Conservation (phyloP, 371 early-diverging fungal species). For the Syncephalis fuscata region DNA sequence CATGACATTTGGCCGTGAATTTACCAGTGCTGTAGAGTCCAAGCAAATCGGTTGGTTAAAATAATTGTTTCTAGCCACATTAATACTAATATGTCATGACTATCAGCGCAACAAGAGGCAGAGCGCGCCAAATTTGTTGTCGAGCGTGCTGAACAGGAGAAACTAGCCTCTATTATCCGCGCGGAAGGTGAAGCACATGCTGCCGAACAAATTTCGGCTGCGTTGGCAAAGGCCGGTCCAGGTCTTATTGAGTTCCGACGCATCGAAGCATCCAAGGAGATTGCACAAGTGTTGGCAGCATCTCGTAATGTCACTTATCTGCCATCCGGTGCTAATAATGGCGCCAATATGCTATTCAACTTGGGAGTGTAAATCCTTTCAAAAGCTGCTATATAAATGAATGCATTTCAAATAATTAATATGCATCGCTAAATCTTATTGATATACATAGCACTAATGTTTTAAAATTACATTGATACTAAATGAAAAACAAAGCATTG, state of each 20-base stretch:
- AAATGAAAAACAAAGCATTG: too few relatives aligned
- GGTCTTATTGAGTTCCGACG: slow-evolving; percentile 90
- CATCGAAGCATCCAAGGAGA: slow-evolving; percentile 94
- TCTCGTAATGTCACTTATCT: slow-evolving; percentile 86
- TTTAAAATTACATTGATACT: too few relatives aligned
- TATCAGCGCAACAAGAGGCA: slow-evolving; percentile 89
- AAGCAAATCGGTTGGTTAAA: slow-evolving; percentile 81
- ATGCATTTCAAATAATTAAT: too few relatives aligned
- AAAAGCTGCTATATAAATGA: too few relatives aligned
- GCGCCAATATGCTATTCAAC: slow-evolving; percentile 8
- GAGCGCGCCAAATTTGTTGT: slow-evolving; percentile 92
- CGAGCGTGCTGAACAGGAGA: slow-evolving; percentile 93
- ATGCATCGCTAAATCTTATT: too few relatives aligned
- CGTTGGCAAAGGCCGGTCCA: slow-evolving; percentile 80
- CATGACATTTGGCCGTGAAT: slow-evolving; percentile 93
- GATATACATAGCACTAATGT: too few relatives aligned
- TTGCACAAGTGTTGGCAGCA: slow-evolving; percentile 75
- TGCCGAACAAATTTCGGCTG: slow-evolving; percentile 72
- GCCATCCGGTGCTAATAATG: slow-evolving; percentile 28
- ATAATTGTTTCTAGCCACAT: too few relatives aligned
- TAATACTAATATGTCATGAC: too few relatives aligned
- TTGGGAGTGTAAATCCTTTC: too few relatives aligned
- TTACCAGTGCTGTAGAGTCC: slow-evolving; percentile 81
- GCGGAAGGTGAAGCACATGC: slow-evolving; percentile 96
- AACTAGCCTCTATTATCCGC: slow-evolving; percentile 90